phyloP scores from a whole-genome alignment of 306 rosid genomes.

The Quercus dentata region DNA sequence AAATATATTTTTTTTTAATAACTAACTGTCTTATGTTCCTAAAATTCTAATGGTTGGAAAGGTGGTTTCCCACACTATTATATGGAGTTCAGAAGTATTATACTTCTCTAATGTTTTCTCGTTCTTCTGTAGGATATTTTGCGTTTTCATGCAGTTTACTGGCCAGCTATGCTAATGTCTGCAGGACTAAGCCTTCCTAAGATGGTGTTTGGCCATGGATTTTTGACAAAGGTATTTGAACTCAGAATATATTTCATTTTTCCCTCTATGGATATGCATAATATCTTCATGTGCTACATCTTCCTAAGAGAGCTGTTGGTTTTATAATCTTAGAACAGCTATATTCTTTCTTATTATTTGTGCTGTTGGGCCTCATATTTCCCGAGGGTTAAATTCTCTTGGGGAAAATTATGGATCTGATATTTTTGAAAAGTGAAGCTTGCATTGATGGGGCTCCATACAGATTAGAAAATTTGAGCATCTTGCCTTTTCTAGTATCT shows the following conservation, averaged over 20 bases:
- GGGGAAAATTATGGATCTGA: too few relatives aligned
- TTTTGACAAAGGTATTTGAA: conserved; percentile 80
- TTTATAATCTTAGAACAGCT: background rate
- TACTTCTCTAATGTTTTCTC: conserved; percentile 4
- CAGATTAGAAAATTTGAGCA: too few relatives aligned
- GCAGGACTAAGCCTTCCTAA: conserved; percentile 89
- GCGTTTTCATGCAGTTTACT: conserved; percentile 94
- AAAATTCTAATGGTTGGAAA: background rate
- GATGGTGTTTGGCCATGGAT: conserved; percentile 96
- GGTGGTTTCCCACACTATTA: background rate
- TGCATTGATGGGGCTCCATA: too few relatives aligned
- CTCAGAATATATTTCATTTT: conserved; percentile 17
- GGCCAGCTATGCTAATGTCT: conserved; percentile 99
- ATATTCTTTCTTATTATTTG: too few relatives aligned
- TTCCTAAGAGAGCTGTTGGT: conserved; percentile 9
- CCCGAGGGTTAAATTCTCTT: too few relatives aligned
- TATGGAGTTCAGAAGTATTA: background rate
- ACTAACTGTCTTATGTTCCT: background rate
- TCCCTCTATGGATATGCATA: conserved; percentile 9
- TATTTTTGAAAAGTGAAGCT: too few relatives aligned
- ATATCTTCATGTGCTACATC: background rate
- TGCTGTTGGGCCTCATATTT: too few relatives aligned
- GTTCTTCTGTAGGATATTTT: conserved; percentile 71
- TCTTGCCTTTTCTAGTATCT: too few relatives aligned
- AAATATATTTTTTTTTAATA: background rate